These are phyloP conservation scores for Chlamydomonas incerta DNA, from an alignment of 139 green algal genomes.

Conservation along the genomic window DNA sequence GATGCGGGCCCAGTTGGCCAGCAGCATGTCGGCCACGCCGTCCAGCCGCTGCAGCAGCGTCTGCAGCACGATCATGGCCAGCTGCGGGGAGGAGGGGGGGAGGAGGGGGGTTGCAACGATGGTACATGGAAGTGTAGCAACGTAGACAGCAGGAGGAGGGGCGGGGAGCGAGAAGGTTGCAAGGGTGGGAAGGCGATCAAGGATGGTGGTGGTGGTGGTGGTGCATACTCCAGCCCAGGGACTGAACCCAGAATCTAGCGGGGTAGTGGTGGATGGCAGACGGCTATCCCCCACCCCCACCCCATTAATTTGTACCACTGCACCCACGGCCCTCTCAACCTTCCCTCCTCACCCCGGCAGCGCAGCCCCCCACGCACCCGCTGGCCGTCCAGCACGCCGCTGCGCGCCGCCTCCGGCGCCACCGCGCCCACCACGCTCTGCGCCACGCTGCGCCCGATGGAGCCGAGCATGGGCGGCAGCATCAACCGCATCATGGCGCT, in stretches of 20 bases:
- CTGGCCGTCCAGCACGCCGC: conserved; percentile 22
- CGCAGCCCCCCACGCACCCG: no score
- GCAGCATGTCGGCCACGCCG: conserved; percentile 9
- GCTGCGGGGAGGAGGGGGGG: background rate
- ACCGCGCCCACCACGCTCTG: conserved; percentile 19
- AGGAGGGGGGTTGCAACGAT: no score
- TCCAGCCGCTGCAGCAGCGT: conserved; percentile 31
- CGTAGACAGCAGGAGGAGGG: background rate
- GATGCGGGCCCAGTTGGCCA: conserved; percentile 17
- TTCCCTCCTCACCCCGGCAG: no score
- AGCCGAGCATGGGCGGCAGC: conserved; percentile 1
- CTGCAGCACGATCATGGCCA: conserved; percentile 27
- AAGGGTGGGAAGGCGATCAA: no score
- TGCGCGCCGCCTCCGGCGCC: conserved; percentile 1
- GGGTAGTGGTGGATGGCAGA: no score
- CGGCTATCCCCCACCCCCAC: no score
- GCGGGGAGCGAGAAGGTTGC: background rate
- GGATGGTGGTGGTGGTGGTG: no score
- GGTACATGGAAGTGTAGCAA: background rate
- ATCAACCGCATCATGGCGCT: conserved; percentile 4
- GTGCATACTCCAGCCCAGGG: no score
- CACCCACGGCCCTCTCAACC: no score
- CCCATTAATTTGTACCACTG: no score
- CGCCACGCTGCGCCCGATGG: conserved; percentile 5
- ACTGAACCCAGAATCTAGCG: no score